Evolutionary conservation across 176 grass and related monocot genomes (phyloP).

Genomic region (Saccharum spontaneum): DNA sequence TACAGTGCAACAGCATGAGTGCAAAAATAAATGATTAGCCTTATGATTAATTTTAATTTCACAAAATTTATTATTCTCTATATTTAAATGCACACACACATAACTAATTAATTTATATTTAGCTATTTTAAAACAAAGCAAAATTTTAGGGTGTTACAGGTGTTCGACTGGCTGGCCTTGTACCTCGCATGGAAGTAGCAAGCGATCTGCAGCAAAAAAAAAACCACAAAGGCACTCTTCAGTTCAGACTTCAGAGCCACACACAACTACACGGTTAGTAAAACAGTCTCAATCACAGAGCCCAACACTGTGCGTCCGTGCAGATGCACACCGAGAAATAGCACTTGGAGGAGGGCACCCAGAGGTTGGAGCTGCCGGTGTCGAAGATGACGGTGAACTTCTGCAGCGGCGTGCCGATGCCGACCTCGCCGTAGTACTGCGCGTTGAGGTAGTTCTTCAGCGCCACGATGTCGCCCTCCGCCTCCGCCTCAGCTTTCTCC

Average conservation of each 20-base stretch:
- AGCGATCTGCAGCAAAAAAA: constrained; percentile 57
- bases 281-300: not conserved
- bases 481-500: not conserved
- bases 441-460: constrained; percentile 87
- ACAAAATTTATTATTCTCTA: too few species aligned
- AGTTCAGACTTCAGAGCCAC: not conserved
- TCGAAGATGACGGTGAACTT: constrained; percentile 91
- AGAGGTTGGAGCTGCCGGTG: constrained; percentile 88
- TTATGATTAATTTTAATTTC: too few species aligned
- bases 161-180: constrained; percentile 52
- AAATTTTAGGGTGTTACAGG: too few species aligned
- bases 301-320: not conserved
- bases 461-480: constrained; percentile 53
- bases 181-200: constrained; percentile 81
- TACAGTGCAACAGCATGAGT: too few species aligned
- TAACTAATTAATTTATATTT: too few species aligned
- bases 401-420: constrained; percentile 71
- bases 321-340: constrained; percentile 53
- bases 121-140: too few species aligned
- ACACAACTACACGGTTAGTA: not conserved
- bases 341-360: constrained; percentile 94
- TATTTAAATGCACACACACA: too few species aligned
- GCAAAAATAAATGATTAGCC: too few species aligned
- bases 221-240: not conserved
- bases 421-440: constrained; percentile 85